phyloP scores from a whole-genome alignment of 2,329 filamentous ascomycete species.

The Penicillium rolfsii region DNA sequence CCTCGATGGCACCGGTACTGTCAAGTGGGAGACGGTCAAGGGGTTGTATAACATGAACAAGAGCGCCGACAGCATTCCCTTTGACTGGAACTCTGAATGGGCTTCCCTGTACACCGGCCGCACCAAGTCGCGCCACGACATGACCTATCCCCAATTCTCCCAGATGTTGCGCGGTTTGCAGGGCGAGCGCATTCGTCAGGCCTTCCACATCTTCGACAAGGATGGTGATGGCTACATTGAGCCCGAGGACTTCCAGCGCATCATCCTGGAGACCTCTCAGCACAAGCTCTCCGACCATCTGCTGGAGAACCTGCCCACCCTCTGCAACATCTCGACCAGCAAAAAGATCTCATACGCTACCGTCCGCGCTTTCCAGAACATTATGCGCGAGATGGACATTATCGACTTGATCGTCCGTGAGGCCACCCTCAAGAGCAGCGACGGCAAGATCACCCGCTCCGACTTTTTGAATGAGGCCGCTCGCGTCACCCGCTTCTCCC shows the following conservation, averaged over 20 bases:
- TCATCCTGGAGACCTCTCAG: constrained; percentile 87
- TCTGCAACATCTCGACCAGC: constrained; percentile 90
- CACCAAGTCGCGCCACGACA: constrained; percentile 82
- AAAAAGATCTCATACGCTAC: constrained; percentile 98
- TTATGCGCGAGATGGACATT: constrained; percentile 96
- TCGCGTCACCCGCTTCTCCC: constrained; percentile 86
- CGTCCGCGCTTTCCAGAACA: constrained; percentile 95
- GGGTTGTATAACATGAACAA: constrained; percentile 86
- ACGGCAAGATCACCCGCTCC: constrained; percentile 90
- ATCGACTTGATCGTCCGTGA: constrained; percentile 91
- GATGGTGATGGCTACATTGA: constrained; percentile 94
- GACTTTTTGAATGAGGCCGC: constrained; percentile 96
- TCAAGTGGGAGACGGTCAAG: constrained; percentile 89
- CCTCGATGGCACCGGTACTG: constrained; percentile 75
- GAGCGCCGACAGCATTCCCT: constrained; percentile 80
- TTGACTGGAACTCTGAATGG: constrained; percentile 98
- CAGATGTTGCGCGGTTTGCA: constrained; percentile 97
- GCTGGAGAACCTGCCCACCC: constrained; percentile 82
- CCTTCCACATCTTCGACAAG: constrained; percentile 88
- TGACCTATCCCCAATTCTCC: constrained; percentile 95
- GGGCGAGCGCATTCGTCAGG: constrained; percentile 93
- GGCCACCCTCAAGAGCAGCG: constrained; percentile 77
- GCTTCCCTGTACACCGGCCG: constrained; percentile 90
- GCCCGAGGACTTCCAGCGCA: constrained; percentile 93
- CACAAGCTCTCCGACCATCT: constrained; percentile 98